Conservation (phyloP, 805 yeast genomes). For the Diddensiella transvaalensis region DNA sequence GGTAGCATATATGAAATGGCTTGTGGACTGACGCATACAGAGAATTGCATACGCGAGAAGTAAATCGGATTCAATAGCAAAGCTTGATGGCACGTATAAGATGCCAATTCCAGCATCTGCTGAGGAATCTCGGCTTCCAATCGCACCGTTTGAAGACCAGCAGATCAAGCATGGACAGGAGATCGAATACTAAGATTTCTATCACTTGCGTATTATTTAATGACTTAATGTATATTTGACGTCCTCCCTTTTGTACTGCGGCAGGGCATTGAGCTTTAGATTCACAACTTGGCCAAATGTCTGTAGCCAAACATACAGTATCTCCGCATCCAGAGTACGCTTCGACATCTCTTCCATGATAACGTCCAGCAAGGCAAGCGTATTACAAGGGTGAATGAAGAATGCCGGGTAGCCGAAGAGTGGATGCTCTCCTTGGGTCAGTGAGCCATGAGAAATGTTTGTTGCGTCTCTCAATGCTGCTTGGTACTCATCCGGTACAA, state of each 20-base stretch:
- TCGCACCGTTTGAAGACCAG: slow-evolving; percentile 14
- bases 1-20: not conserved
- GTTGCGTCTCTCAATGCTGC: slow-evolving; percentile 3
- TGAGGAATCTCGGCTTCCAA: slow-evolving; percentile 18
- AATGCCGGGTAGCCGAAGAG: slow-evolving; percentile 27
- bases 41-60: slow-evolving; percentile 31
- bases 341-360: not conserved
- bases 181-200: not conserved
- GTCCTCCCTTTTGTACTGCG: too few relatives aligned
- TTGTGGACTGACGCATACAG: not conserved
- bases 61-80: slow-evolving; percentile 30
- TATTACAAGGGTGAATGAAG: slow-evolving; percentile 43
- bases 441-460: slow-evolving; percentile 13
- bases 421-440: slow-evolving; percentile 31
- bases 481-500: slow-evolving; percentile 8
- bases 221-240: slow-evolving; percentile 1
- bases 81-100: slow-evolving; percentile 29
- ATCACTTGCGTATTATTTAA: not conserved
- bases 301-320: slow-evolving; percentile 28
- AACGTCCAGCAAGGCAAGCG: slow-evolving; percentile 24
- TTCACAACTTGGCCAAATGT: slow-evolving; percentile 33
- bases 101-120: slow-evolving; percentile 20
- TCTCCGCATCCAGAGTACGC: slow-evolving; percentile 11
- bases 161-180: slow-evolving; percentile 5
- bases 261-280: slow-evolving; percentile 16